phyloP scores from a whole-genome alignment of 2,329 filamentous ascomycete genomes.

The Pseudocercospora ulei region DNA sequence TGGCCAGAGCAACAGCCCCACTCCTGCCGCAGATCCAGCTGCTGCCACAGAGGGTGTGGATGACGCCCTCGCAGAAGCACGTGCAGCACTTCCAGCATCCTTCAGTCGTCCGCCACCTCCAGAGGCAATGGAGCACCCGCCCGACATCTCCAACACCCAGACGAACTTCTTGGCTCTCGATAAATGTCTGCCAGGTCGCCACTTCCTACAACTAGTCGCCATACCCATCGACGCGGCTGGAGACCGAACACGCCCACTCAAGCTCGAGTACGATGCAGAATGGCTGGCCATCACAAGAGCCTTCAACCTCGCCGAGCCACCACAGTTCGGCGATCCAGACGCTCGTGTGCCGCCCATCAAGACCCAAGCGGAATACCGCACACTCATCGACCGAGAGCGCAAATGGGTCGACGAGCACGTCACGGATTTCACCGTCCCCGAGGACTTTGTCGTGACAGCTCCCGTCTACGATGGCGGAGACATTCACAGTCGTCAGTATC shows the following conservation, averaged over 20 bases:
- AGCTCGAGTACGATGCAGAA: constrained; percentile 75
- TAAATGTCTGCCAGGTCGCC: constrained; percentile 70
- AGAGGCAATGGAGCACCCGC: constrained; percentile 55
- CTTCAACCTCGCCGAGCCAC: constrained; percentile 52
- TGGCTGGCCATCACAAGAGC: constrained; percentile 89
- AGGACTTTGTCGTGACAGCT: constrained; percentile 69
- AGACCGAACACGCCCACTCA: constrained; percentile 43
- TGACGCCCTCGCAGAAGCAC: constrained; percentile 30
- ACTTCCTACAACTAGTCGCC: constrained; percentile 72
- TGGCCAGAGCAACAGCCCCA: constrained; percentile 9
- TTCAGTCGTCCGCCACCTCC: constrained; percentile 43
- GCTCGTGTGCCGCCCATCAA: constrained; percentile 50
- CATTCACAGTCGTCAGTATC: constrained; percentile 26
- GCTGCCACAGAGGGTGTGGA: constrained; percentile 5
- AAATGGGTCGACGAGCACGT: constrained; percentile 75
- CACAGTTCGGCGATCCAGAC: constrained; percentile 53
- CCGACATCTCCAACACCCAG: constrained; percentile 63
- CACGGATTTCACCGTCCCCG: constrained; percentile 54
- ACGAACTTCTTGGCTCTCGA: constrained; percentile 84
- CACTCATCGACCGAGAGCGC: constrained; percentile 59
- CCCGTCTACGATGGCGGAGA: constrained; percentile 51
- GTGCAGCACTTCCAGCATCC: constrained; percentile 65
- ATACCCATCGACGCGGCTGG: constrained; percentile 41
- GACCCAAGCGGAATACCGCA: constrained; percentile 35
- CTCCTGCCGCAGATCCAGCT: no score